Conservation (phyloP, 73 alveolate genomes). For the Blepharisma japonicum region DNA sequence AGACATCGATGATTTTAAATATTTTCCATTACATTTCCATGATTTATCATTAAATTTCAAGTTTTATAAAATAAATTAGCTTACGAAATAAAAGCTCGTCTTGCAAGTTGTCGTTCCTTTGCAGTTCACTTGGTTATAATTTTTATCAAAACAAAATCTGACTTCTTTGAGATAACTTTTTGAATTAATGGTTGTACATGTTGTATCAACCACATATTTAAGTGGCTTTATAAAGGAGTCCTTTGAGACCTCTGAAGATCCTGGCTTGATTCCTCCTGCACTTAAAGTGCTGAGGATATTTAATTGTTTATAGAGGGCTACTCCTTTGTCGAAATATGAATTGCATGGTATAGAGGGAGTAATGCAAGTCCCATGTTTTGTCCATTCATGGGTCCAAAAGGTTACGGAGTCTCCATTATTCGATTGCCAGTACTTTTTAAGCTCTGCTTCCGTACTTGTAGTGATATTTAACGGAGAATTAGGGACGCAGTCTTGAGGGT, state of each 20-base stretch:
- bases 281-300: neutral
- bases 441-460: neutral
- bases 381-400: slow-evolving; percentile 22
- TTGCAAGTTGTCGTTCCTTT: neutral
- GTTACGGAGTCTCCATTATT: neutral
- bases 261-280: neutral
- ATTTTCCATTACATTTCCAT: too few relatives aligned
- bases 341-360: slow-evolving; percentile 11
- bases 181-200: neutral
- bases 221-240: neutral
- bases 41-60: too few relatives aligned
- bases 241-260: neutral
- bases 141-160: slow-evolving; percentile 7
- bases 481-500: neutral
- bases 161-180: neutral
- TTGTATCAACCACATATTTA: neutral
- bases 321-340: slow-evolving; percentile 1
- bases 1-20: too few relatives aligned
- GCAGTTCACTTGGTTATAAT: neutral
- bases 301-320: neutral
- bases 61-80: too few relatives aligned
- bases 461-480: neutral
- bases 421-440: slow-evolving; percentile 3
- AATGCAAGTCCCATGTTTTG: slow-evolving; percentile 15
- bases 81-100: too few relatives aligned